Base-by-base conservation (phyloP, 225 moss, liverwort and hornwort genomes). In the Sphagnum contortum region DNA sequence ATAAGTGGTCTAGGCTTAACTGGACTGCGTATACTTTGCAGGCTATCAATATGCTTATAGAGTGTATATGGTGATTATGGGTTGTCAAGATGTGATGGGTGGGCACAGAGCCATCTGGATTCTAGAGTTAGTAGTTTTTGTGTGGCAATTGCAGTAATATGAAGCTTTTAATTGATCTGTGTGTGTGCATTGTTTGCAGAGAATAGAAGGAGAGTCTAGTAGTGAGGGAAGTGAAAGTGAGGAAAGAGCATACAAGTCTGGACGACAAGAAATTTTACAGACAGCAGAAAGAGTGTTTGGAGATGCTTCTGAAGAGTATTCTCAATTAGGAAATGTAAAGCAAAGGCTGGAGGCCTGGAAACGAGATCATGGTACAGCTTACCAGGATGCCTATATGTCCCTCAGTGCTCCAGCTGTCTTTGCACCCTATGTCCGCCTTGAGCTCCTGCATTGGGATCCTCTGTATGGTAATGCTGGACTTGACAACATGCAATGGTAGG, bases 151-250 rank as follows among this genome's bases (percentile, higher is more conserved):
- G 29, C 29, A 29, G 29, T 29, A 29, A 29, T 29, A 29, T 29
- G 29, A 29, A 29, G 29, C 29, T 29, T 29, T 29, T 29, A 29
- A 29, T 0, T 29, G 29, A 29, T 29, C 29, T 29, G 29, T 29
- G 29, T 29, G 29, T 29, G 29, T 29, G 29, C 29, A 29, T 29
- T 29, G 29, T 29, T 52, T 6, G 6, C 85, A 87, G 82, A 77
- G 70, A 71, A 69, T 96, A 75, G 92, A 92, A 75, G 96, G 96
- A 12, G 96, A 96, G 72, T 96, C 92, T 55, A 96, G 92, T 70
- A 92, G 87, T 66, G 92, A 96, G 57, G 96, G 92, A 67, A 96
- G 96, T 80, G 96, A 90, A 64, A 92, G 92, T 67, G 96, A 96
- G 75, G 80, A 89, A 69, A 89, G 70, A 74, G 93, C 92, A 7